Evolutionary conservation across 1,139 yeast genomes (phyloP), one percentile per base, ranked within the genome.

Genomic region (Sporopachydermia cereana): DNA sequence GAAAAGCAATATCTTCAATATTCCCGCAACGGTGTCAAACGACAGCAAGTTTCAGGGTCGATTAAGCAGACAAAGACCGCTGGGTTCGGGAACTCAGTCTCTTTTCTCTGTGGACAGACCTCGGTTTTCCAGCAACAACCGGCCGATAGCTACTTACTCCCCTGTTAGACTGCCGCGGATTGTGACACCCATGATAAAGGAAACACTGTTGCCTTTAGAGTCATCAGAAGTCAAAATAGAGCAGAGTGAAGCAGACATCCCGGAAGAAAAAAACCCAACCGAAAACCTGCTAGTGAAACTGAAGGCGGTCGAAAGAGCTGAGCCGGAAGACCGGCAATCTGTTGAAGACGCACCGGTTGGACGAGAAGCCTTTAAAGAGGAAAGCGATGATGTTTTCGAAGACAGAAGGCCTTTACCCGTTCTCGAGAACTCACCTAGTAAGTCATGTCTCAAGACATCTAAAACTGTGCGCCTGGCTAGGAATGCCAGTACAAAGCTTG

Each of bases 361-460:
- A 36, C 21, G 25, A n/a, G 17, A n/a, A 12, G 9, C 41, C 17
- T n/a, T n/a, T n/a, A n/a, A n/a, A n/a, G n/a, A n/a, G n/a, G n/a
- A n/a, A n/a, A n/a, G n/a, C 39, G 39, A 34, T 16, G 39, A 34
- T n/a, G 39, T 34, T 7, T 34, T 34, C 39, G 17, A n/a, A n/a
- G n/a, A n/a, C 9, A 9, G 21, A n/a, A 36, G 12, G 12, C 41
- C n/a, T n/a, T n/a, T n/a, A n/a, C n/a, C 12, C 41, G n/a, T n/a
- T n/a, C n/a, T n/a, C n/a, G n/a, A n/a, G n/a, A n/a, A n/a, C n/a
- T n/a, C n/a, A n/a, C n/a, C n/a, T n/a, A n/a, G n/a, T n/a, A n/a
- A n/a, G n/a, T n/a, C n/a, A n/a, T n/a, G n/a, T n/a, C n/a, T n/a
- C n/a, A n/a, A n/a, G n/a, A n/a, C n/a, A n/a, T n/a, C n/a, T n/a